Base-by-base conservation (phyloP, 768 basidiomycete species). In the Suillus spraguei region DNA sequence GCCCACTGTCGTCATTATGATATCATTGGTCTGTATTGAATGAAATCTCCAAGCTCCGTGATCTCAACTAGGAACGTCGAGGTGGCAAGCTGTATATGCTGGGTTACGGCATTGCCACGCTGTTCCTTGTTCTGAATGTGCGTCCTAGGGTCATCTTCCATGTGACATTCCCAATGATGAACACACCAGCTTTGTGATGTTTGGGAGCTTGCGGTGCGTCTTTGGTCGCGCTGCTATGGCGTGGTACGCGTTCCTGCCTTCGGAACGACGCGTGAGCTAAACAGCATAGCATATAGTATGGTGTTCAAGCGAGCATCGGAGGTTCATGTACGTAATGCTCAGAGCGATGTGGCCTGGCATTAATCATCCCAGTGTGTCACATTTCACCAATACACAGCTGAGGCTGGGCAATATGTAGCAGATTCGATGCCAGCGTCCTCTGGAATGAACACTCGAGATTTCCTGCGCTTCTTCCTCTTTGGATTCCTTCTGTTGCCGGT, bases 41-140 rank as follows among this genome's bases (percentile, higher is more conserved):
- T 58, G 38, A 58, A 39, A 28, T 13, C 8, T 38, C 16, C 17
- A 39, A 58, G 55, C 9, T 87, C 88, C 16, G 90, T 91, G 89
- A 82, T 88, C 33, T n/a, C 84, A 88, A 65, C 75, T 86, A 33
- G 87, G 88, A 4, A 81, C 92, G 36, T 87, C 87, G 0, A 92
- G 89, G 90, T 93, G 90, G 90, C 89, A 92, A 72, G 87, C 91
- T 90, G 92, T 89, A 81, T 93, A 59, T 92, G 88, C 66, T 89
- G 36, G 87, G 80, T 54, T 90, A 80, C 72, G 83, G 70, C 2
- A 65, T 86, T 61, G 84, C 85, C 32, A 87, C 89, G 2, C 86
- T 86, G 0, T 89, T 95, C 76, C 82, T 94, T 64, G 87, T 87
- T 28, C 72, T 90, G 66, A 94, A 93, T 70, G 92, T 89, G 28